phyloP scores from a whole-genome alignment of 1,284 basidiomycete species.

The Malassezia equina region DNA sequence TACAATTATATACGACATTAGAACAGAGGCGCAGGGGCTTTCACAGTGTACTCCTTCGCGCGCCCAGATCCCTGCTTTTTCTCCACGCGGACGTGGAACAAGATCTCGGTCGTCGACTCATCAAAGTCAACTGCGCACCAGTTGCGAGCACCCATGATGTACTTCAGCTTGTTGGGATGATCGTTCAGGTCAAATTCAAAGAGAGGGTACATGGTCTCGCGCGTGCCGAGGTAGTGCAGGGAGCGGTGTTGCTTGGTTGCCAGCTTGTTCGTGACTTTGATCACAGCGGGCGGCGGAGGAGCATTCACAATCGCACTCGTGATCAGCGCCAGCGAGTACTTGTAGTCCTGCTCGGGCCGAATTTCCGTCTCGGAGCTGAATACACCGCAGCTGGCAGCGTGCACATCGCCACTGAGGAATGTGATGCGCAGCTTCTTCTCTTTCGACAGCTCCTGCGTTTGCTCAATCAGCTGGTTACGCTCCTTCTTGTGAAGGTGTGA shows the following conservation, averaged over 20 bases:
- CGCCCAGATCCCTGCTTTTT: conserved; percentile 31
- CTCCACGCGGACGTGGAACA: conserved; percentile 82
- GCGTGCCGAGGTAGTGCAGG: conserved; percentile 52
- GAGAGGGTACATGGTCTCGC: conserved; percentile 66
- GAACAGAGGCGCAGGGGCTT: conserved; percentile 30
- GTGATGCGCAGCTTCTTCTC: conserved; percentile 33
- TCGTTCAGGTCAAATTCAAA: conserved; percentile 72
- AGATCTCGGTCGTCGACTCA: conserved; percentile 57
- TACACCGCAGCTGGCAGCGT: conserved; percentile 34
- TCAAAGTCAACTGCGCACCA: conserved; percentile 72
- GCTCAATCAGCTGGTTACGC: conserved; percentile 76
- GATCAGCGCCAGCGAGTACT: conserved; percentile 42
- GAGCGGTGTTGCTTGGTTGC: conserved; percentile 66
- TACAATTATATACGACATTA: neutral
- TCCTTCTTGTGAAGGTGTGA: conserved; percentile 59
- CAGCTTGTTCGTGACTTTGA: conserved; percentile 68
- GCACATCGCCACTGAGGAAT: conserved; percentile 45
- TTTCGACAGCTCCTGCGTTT: conserved; percentile 47
- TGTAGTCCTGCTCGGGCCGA: conserved; percentile 31
- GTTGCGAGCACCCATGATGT: conserved; percentile 76
- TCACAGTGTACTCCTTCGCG: conserved; percentile 36
- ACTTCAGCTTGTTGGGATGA: conserved; percentile 56
- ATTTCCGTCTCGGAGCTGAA: conserved; percentile 17
- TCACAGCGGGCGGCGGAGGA: conserved; percentile 65
- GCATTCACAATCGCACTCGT: conserved; percentile 45